Base-by-base conservation (phyloP, 2,329 filamentous ascomycete genomes). In the Aureobasidium sp. region DNA sequence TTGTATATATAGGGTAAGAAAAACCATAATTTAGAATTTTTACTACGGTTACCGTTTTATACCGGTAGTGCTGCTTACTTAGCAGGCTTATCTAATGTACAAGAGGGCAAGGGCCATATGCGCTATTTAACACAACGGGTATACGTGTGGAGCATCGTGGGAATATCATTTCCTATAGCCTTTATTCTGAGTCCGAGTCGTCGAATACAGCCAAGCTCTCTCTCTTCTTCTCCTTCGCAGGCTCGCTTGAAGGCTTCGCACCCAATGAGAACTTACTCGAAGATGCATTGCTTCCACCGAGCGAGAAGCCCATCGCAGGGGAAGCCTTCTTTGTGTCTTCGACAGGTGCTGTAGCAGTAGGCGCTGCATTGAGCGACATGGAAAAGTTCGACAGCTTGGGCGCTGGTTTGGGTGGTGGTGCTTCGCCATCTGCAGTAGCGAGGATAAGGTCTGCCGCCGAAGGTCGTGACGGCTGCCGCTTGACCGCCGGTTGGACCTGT, bases 131-230 rank as follows among this genome's bases (percentile, higher is more conserved):
- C n/a, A n/a, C n/a, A n/a, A 29, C 7, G 29, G 7, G 29, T 6
- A 29, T 29, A 4, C 12, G 17, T 47, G 25, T 47, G 25, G 3
- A 31, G 2, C 7, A 9, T 31, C 15, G 45, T 48, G 20, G 15
- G n/a, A n/a, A 25, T 11, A 11, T 49, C 47, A 15, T 51, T 4
- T 8, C 36, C 20, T 34, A 27, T 1, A 34, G 20, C 15, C 14
- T 53, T 27, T 52, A 77, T 56, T 82, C 78, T 1, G 78, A 82
- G 67, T 89, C 89, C 5, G 87, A 89, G 72, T 89, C 88, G 12
- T 88, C 89, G 82, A 94, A 95, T 89, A 94, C 92, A 71, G 94
- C 90, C 42, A 59, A 48, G 15, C 67, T 89, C 88, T 89, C 67
- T 86, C 85, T 74, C 90, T 87, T 65, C 88, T 82, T 70, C 83